Conservation (phyloP, 2,329 filamentous ascomycete genomes). For the Cryphonectria carpinicola region DNA sequence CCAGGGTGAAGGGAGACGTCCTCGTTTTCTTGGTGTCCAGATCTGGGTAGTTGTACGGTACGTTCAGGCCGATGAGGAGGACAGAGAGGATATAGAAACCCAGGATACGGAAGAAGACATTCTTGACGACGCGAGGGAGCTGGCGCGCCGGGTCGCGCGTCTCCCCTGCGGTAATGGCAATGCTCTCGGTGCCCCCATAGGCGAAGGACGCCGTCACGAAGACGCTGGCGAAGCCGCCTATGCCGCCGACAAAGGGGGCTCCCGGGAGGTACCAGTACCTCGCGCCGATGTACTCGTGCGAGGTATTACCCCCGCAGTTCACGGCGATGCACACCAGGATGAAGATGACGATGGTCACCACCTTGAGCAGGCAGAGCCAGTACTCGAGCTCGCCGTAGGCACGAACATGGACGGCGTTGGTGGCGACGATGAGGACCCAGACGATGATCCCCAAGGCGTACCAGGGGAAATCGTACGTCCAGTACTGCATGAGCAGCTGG, state of each 20-base stretch:
- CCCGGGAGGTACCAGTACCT: constrained; percentile 61
- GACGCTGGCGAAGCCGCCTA: constrained; percentile 68
- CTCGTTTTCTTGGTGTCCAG: constrained; percentile 47
- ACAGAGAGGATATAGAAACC: constrained; percentile 58
- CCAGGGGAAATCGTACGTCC: constrained; percentile 64
- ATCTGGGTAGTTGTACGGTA: constrained; percentile 57
- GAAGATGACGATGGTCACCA: constrained; percentile 60
- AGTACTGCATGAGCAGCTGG: constrained; percentile 63
- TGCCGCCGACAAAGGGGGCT: constrained; percentile 67
- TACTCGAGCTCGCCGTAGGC: constrained; percentile 62
- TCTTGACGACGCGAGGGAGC: constrained; percentile 65
- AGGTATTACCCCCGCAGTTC: constrained; percentile 61
- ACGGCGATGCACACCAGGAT: constrained; percentile 66
- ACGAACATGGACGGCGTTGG: constrained; percentile 57
- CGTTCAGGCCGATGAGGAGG: constrained; percentile 60
- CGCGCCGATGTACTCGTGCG: constrained; percentile 60
- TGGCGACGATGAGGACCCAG: constrained; percentile 56
- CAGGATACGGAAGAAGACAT: constrained; percentile 67
- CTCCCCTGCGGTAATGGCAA: constrained; percentile 69
- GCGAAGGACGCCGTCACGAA: constrained; percentile 67
- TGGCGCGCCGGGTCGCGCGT: constrained; percentile 65
- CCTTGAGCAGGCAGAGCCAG: constrained; percentile 60
- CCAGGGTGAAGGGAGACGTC: constrained; percentile 66
- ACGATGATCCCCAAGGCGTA: constrained; percentile 67
- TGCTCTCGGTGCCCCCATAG: constrained; percentile 65